phyloP scores from a whole-genome alignment of 306 rosid genomes.

The Neltuma alba region DNA sequence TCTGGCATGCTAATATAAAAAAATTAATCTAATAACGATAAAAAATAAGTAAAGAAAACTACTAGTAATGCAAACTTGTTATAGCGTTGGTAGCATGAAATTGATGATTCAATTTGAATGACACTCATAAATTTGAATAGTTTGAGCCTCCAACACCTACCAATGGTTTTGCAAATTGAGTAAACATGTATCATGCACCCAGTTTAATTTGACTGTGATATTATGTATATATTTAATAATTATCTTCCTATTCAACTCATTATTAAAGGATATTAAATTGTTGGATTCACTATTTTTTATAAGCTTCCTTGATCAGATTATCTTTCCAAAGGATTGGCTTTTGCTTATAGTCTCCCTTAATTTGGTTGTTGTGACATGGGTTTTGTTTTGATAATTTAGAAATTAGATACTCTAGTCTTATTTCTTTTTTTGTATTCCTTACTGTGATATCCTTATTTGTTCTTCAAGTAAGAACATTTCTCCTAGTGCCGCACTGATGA shows the following conservation, averaged over 20 bases:
- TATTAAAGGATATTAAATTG: neutral
- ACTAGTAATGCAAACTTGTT: no score
- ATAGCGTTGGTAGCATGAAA: no score
- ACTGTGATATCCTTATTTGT: neutral
- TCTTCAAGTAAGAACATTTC: neutral
- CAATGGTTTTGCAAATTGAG: no score
- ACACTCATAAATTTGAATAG: no score
- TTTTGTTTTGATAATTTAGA: neutral
- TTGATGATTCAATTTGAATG: no score
- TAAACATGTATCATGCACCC: no score
- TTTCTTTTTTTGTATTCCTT: neutral
- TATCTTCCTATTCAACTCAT: neutral
- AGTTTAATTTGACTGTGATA: no score
- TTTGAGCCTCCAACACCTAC: no score
- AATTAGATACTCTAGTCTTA: neutral
- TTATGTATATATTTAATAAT: neutral
- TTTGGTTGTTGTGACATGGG: no score
- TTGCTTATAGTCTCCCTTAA: neutral
- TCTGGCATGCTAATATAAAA: no score
- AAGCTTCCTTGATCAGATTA: neutral
- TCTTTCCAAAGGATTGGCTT: neutral
- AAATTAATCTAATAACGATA: no score
- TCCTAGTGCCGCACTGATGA: neutral
- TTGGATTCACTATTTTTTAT: neutral
- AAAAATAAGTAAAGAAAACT: no score